These are phyloP conservation scores for Lodderomyces parapsilosis DNA, from an alignment of 1,139 yeast genomes.

Conservation along the genomic window DNA sequence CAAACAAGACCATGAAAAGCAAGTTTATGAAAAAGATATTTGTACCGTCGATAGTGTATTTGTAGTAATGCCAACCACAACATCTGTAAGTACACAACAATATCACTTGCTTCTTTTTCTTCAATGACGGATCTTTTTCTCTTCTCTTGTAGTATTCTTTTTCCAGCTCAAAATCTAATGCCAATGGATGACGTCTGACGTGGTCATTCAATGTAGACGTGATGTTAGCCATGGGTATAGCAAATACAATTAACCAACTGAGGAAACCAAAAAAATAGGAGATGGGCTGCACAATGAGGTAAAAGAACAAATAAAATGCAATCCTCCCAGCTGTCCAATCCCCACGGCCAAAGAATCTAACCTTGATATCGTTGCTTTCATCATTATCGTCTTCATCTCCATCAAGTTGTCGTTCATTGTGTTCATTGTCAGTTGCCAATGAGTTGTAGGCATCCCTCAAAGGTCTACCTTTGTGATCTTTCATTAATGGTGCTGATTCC, in stretches of 20 bases:
- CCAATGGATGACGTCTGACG: conserved; percentile 87
- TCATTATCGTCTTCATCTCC: conserved; percentile 28
- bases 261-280: conserved; percentile 53
- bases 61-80: conserved; percentile 88
- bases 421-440: conserved; percentile 20
- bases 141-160: conserved; percentile 42
- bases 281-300: conserved; percentile 68
- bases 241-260: conserved; percentile 83
- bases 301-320: conserved; percentile 72
- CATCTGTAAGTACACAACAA: conserved; percentile 87
- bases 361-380: conserved; percentile 35
- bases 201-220: conserved; percentile 64
- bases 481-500: conserved; percentile 38
- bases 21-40: conserved; percentile 88
- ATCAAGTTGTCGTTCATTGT: neutral
- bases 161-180: conserved; percentile 68
- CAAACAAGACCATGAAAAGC: conserved; percentile 75
- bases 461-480: conserved; percentile 46
- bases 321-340: conserved; percentile 86
- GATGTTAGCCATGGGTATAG: conserved; percentile 89
- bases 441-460: conserved; percentile 41
- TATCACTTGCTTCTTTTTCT: conserved; percentile 39
- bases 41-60: conserved; percentile 94
- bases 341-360: conserved; percentile 87
- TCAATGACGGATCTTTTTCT: conserved; percentile 16